Base-by-base conservation (phyloP, 495 filamentous ascomycete genomes). In the Penicillium bialowiezense region DNA sequence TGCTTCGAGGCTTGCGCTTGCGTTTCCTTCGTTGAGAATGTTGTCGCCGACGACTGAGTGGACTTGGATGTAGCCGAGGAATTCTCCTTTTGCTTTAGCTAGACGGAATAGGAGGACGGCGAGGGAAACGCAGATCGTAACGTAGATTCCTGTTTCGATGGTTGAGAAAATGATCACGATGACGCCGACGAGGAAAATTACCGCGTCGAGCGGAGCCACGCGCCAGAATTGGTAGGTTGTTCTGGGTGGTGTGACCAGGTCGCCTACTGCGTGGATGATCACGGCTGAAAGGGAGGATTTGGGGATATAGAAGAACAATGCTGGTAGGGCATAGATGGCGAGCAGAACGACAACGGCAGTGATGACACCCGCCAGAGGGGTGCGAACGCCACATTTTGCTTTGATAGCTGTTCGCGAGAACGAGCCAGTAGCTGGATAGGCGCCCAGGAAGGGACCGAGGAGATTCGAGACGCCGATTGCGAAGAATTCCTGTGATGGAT, bases 321-420 rank as follows among this genome's bases (percentile, higher is more conserved):
- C 83, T 2, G 92, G 82, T 14, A 96, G 74, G n/a, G 88, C 89
- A 63, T 96, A 97, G 62, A 96, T 91, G 45, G 92, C 89, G 95
- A 96, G 74, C 0, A 96, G 80, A 2, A 97, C 91, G 6, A 96
- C 81, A 10, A 84, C 19, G 0, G 87, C 90, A 4, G 91, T 97
- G 52, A 96, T 90, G 12, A 95, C 76, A 68, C 92, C 92, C 2
- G 88, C 89, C 41, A 96, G 85, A 2, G 92, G 92, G 14, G 90
- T 95, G 3, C 91, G 82, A 1, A 96, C 91, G 51, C 92, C 92
- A 24, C 91, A 90, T 71, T 97, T 97, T 2, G 90, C 90, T 65
- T 96, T 95, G 73, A 97, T 96, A 17, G 92, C 92, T 19, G 92
- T 96, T 24, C 91, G 84, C 14, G 89, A 93, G 76, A 96, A 97